These are phyloP conservation scores for Neofusicoccum ribis DNA, from an alignment of 2,329 filamentous ascomycete species.

Conservation along the genomic window DNA sequence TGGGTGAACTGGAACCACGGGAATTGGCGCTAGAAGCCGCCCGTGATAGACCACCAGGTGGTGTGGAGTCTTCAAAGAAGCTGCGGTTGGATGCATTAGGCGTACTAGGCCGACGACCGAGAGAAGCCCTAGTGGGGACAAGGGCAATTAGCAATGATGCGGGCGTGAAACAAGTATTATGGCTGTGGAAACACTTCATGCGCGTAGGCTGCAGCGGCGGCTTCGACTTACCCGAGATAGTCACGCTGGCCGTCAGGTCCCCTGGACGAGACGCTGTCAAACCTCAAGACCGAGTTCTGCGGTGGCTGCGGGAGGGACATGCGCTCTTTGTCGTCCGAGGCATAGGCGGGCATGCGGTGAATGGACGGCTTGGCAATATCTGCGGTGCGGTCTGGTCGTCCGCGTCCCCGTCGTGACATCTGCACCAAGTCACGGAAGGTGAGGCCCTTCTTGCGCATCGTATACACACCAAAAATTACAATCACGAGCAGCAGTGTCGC, in stretches of 20 bases:
- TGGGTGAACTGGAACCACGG: background rate
- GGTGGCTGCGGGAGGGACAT: background rate
- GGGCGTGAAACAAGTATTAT: background rate
- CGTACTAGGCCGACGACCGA: background rate
- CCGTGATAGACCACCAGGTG: constrained; percentile 6
- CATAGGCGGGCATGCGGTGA: constrained; percentile 6
- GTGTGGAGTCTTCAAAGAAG: constrained; percentile 13
- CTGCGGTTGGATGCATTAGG: background rate
- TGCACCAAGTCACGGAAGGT: constrained; percentile 25
- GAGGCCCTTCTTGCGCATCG: constrained; percentile 40
- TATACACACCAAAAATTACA: constrained; percentile 37
- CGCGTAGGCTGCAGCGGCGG: too few species aligned
- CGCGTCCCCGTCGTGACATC: constrained; percentile 2
- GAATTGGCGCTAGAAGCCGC: background rate
- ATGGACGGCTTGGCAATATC: constrained; percentile 13
- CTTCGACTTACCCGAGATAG: constrained; percentile 3
- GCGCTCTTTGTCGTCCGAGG: constrained; percentile 3
- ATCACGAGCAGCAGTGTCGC: constrained; percentile 41
- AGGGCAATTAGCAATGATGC: background rate
- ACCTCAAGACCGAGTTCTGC: background rate
- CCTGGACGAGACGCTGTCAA: background rate
- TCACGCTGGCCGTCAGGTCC: background rate
- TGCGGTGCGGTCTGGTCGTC: constrained; percentile 12
- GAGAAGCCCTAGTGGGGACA: background rate
- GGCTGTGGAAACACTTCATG: background rate